Evolutionary conservation across 352 stramenopile genomes (phyloP).

Genomic region (Phytopythium oedochilum): DNA sequence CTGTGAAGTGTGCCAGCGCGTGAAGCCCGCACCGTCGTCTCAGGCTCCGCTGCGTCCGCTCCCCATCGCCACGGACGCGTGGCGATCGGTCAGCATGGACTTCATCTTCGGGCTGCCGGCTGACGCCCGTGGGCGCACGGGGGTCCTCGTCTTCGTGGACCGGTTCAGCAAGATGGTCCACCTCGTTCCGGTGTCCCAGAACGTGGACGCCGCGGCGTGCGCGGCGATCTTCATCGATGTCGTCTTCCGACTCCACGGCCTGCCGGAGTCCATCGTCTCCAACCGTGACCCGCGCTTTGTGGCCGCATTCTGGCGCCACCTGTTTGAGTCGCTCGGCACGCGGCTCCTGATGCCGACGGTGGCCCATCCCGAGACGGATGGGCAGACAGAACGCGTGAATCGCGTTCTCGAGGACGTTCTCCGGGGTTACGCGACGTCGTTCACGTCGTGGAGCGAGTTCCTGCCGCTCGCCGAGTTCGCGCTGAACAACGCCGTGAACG

Average conservation of each 20-base stretch:
- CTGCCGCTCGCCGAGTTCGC: conserved; percentile 18
- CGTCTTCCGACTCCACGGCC: conserved; percentile 14
- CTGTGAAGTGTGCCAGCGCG: conserved; percentile 20
- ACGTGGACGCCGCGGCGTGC: conserved; percentile 12
- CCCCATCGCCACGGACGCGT: not conserved
- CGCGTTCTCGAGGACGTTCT: conserved; percentile 15
- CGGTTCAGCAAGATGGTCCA: conserved; percentile 26
- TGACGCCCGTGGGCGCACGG: conserved; percentile 7
- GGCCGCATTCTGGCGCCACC: conserved; percentile 8
- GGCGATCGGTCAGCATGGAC: conserved; percentile 16
- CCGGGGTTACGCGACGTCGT: too few species aligned
- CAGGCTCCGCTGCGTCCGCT: conserved; percentile 9
- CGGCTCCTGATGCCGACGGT: conserved; percentile 15
- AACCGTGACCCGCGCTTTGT: conserved; percentile 8
- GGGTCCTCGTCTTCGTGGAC: conserved; percentile 23
- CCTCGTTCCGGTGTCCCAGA: conserved; percentile 1
- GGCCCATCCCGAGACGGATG: conserved; percentile 18
- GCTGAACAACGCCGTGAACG: conserved; percentile 18
- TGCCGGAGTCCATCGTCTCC: conserved; percentile 9
- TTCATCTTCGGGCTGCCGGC: conserved; percentile 17
- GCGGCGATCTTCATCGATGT: conserved; percentile 18
- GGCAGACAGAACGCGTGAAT: conserved; percentile 24
- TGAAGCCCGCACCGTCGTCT: conserved; percentile 6
- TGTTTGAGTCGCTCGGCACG: conserved; percentile 15
- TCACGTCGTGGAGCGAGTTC: conserved; percentile 13